These are phyloP conservation scores for Citrus unshiu DNA, from an alignment of 345 rosid genomes.

Conservation along the genomic window DNA sequence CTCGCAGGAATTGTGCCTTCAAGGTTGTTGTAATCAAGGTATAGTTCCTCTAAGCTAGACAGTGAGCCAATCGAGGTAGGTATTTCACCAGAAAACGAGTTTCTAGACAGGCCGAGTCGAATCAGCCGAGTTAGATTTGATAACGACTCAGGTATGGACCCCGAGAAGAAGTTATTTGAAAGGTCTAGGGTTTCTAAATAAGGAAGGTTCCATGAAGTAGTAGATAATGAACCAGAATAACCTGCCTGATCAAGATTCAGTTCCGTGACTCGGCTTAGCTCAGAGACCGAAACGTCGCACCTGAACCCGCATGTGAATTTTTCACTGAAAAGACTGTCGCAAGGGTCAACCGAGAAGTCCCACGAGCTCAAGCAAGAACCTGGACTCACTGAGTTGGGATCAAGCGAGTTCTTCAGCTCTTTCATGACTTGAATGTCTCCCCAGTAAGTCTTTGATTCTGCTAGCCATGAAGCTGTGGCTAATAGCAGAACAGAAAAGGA, in stretches of 20 bases:
- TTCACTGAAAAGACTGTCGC: slow-evolving; percentile 69
- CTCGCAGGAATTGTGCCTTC: slow-evolving; percentile 51
- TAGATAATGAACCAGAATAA: slow-evolving; percentile 55
- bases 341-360: slow-evolving; percentile 85
- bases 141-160: slow-evolving; percentile 49
- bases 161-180: slow-evolving; percentile 61
- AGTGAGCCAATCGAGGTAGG: slow-evolving; percentile 63
- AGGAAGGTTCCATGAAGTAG: slow-evolving; percentile 57
- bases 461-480: slow-evolving; percentile 5
- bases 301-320: slow-evolving; percentile 88
- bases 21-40: slow-evolving; percentile 62
- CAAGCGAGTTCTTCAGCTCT: slow-evolving; percentile 46
- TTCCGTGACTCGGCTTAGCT: slow-evolving; percentile 61
- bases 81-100: slow-evolving; percentile 61
- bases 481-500: slow-evolving; percentile 25
- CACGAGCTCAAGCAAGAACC: slow-evolving; percentile 84
- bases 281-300: slow-evolving; percentile 53
- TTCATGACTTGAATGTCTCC: slow-evolving; percentile 48
- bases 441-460: slow-evolving; percentile 55
- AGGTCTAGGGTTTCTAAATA: slow-evolving; percentile 61
- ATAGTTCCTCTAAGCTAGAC: slow-evolving; percentile 51
- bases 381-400: slow-evolving; percentile 43
- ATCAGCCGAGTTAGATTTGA: slow-evolving; percentile 51
- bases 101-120: slow-evolving; percentile 56
- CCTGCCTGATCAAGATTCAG: slow-evolving; percentile 75